Conservation (phyloP, 2,329 filamentous ascomycete species). For the Ophiostoma quercus region DNA sequence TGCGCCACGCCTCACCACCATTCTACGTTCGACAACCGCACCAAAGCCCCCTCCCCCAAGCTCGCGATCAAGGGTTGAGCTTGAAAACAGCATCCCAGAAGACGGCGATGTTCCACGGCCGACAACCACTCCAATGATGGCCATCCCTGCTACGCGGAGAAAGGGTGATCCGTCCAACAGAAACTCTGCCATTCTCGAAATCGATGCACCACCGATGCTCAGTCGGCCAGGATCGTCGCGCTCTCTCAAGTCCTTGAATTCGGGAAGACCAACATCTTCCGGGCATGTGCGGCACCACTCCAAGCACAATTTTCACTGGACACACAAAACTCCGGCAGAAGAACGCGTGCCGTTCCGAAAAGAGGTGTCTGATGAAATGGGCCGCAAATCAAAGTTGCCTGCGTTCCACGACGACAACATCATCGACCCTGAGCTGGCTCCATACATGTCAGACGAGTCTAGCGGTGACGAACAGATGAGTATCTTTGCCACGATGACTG, state of each 20-base stretch:
- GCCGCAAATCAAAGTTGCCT: constrained; percentile 63
- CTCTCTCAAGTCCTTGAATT: constrained; percentile 70
- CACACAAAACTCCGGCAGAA: constrained; percentile 63
- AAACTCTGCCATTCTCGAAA: constrained; percentile 84
- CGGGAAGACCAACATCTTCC: constrained; percentile 64
- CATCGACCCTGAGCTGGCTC: constrained; percentile 91
- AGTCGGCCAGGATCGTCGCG: constrained; percentile 90
- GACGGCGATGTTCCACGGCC: constrained; percentile 46
- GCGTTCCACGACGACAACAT: constrained; percentile 99
- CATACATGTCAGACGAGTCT: constrained; percentile 93
- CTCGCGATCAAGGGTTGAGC: constrained; percentile 37
- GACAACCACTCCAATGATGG: constrained; percentile 65
- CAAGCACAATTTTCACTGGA: constrained; percentile 74
- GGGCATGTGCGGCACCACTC: constrained; percentile 81
- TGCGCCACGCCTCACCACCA: constrained; percentile 56
- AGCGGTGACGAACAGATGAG: constrained; percentile 89
- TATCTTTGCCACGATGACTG: constrained; percentile 72
- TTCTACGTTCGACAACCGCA: constrained; percentile 49
- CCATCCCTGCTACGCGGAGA: constrained; percentile 60
- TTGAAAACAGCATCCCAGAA: constrained; percentile 40
- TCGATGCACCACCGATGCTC: constrained; percentile 75
- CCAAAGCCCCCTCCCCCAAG: constrained; percentile 20
- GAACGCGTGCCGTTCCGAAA: constrained; percentile 86
- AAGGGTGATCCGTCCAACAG: constrained; percentile 68
- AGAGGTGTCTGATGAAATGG: constrained; percentile 59